A percentile compares a stretch with the other conserved stretches of the same genome.
phyloP scores from a whole-genome alignment of 495 filamentous ascomycete species.

The Neurospora sp. region DNA sequence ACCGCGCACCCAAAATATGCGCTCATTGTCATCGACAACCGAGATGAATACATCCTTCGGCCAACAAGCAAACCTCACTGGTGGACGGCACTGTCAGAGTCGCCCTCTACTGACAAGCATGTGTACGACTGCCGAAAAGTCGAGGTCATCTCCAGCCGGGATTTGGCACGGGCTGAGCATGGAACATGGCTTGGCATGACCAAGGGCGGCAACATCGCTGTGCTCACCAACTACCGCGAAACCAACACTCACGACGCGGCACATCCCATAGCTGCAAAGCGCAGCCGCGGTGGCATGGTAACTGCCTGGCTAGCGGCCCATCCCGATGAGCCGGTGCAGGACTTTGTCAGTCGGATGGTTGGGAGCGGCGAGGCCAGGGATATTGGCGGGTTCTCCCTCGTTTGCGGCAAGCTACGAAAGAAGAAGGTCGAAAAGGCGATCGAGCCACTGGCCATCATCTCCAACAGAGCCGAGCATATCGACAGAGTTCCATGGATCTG shows the following conservation, averaged over 20 bases:
- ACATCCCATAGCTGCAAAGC: conserved; percentile 45
- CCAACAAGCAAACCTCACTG: conserved; percentile 75
- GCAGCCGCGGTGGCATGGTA: conserved; percentile 75
- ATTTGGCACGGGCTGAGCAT: conserved; percentile 41
- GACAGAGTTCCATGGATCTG: conserved; percentile 64
- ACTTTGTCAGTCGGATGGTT: conserved; percentile 64
- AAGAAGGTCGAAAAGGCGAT: conserved; percentile 21
- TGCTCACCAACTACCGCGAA: conserved; percentile 93
- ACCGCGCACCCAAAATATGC: conserved; percentile 86
- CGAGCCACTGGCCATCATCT: conserved; percentile 74
- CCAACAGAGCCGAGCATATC: conserved; percentile 64
- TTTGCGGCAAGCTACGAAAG: conserved; percentile 66
- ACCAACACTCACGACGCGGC: conserved; percentile 42
- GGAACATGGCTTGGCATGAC: conserved; percentile 96
- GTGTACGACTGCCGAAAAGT: conserved; percentile 9
- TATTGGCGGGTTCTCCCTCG: conserved; percentile 87
- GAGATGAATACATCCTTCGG: conserved; percentile 89
- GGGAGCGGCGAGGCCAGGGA: conserved; percentile 53
- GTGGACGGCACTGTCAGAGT: conserved; percentile 51
- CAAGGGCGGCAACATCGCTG: conserved; percentile 69
- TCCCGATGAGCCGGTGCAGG: conserved; percentile 38
- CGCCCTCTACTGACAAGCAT: conserved; percentile 3
- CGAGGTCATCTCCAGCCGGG: conserved; percentile 41
- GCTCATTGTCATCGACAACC: conserved; percentile 82
- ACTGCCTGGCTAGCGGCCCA: conserved; percentile 68